These are phyloP conservation scores for Diaporthe capsici DNA, from an alignment of 2,329 filamentous ascomycete genomes.

Conservation along the genomic window DNA sequence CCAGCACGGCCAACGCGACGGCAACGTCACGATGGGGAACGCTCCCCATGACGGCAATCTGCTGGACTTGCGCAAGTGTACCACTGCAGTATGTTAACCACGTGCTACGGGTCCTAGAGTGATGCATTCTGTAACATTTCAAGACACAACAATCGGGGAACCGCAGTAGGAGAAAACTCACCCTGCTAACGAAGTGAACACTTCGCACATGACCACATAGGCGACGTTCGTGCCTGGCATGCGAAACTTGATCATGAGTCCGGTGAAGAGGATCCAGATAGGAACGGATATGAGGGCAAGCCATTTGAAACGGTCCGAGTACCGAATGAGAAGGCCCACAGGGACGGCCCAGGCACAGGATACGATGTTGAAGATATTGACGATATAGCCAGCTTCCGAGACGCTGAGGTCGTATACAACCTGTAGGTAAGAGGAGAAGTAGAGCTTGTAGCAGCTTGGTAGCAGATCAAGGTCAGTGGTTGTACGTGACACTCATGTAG, in stretches of 20 bases:
- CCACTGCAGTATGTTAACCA: neutral
- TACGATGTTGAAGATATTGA: conserved; percentile 34
- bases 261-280: conserved; percentile 21
- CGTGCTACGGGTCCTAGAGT: neutral
- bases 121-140: too few relatives aligned
- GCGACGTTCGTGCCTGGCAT: conserved; percentile 29
- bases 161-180: neutral
- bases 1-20: conserved; percentile 5
- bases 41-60: conserved; percentile 15
- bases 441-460: conserved; percentile 28
- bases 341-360: conserved; percentile 30
- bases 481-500: neutral
- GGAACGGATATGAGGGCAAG: conserved; percentile 13
- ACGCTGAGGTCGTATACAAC: conserved; percentile 24
- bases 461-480: neutral
- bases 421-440: conserved; percentile 32
- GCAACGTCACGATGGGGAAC: conserved; percentile 29
- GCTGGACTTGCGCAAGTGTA: neutral
- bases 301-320: conserved; percentile 17
- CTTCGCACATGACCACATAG: conserved; percentile 27
- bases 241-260: conserved; percentile 31
- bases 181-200: neutral
- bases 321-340: conserved; percentile 30
- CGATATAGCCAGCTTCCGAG: conserved; percentile 24
- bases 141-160: too few relatives aligned